Base-by-base conservation (phyloP, 345 rosid genomes). In the Nephelium lappaceum region DNA sequence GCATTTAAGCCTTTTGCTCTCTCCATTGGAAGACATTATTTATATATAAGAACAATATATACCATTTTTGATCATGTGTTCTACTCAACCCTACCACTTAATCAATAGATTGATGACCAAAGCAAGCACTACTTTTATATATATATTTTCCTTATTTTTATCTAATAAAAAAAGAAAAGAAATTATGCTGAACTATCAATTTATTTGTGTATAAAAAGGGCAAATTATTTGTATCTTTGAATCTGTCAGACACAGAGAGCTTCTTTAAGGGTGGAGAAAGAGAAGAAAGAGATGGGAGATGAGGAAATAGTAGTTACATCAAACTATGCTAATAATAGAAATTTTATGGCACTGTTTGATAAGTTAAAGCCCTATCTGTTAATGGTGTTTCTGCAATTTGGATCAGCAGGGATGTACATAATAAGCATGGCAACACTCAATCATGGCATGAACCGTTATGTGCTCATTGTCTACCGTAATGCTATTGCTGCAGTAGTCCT, bases 361-460 rank as follows among this genome's bases (percentile, higher is more conserved):
- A 85, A 85, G 76, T 71, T 73, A 23, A 89, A 80, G 66, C 97
- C 97, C 12, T 92, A 85, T 83, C 58, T 92, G n/a, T 84, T 95
- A 16, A 89, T 91, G 98, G 84, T 91, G 51, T 86, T 80, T 75
- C 77, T 92, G 87, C 95, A 91, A 83, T 84, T 95, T 67, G 98
- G 91, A 10, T 77, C 83, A 15, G 93, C 93, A 1, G 98, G 98
- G 25, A 88, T 72, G 61, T 91, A 88, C 83, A 89, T 91, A 72
- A 82, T 95, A 55, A 80, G 85, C 81, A 85, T 82, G 89, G 81
- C 74, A 0, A 88, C 91, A 67, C 95, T 91, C n/a, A 91, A 85
- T 47, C 87, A 81, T 31, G 98, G 98, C 81, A 93, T 92, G 91
- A 93, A 91, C 69, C 88, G 92, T 36, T 89, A 92, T 68, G 93